Conservation (phyloP, 192 early-diverging fungal species). For the Obelidium mucronatum region DNA sequence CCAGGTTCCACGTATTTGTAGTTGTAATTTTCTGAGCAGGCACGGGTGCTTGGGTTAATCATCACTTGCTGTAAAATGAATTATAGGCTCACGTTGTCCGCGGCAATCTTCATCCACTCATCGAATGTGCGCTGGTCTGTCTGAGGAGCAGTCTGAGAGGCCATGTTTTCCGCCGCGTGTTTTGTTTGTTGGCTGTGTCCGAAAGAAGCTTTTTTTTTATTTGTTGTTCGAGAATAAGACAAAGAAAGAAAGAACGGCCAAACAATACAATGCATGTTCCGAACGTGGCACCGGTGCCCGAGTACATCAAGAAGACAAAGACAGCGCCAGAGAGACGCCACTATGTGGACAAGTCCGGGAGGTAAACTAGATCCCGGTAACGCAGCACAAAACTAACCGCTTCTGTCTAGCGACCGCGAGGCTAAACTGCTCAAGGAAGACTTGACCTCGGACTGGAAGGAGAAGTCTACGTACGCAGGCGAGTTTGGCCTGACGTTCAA, state of each 20-base stretch:
- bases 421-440: constrained; percentile 39
- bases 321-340: constrained; percentile 36
- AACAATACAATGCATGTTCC: constrained; percentile 20
- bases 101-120: constrained; percentile 98
- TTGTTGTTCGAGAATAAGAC: neutral
- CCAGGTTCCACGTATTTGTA: constrained; percentile 95
- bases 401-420: constrained; percentile 37
- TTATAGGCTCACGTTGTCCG: constrained; percentile 76
- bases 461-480: constrained; percentile 36
- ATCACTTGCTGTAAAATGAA: neutral
- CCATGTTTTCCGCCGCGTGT: neutral
- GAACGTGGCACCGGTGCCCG: constrained; percentile 14
- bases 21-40: constrained; percentile 91
- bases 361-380: constrained; percentile 15
- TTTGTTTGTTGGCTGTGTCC: neutral
- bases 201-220: neutral
- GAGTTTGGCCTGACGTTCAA: constrained; percentile 33
- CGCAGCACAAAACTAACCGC: neutral
- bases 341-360: constrained; percentile 36
- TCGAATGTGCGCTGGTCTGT: constrained; percentile 75
- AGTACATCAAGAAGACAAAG: constrained; percentile 30
- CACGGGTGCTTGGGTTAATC: no score
- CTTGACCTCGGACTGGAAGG: constrained; percentile 20
- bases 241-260: neutral
- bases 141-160: neutral